A percentile compares a stretch with the other conserved stretches of the same genome.
Evolutionary conservation across 495 filamentous ascomycete species (phyloP).

Genomic region (Lasiosphaeria ovina): DNA sequence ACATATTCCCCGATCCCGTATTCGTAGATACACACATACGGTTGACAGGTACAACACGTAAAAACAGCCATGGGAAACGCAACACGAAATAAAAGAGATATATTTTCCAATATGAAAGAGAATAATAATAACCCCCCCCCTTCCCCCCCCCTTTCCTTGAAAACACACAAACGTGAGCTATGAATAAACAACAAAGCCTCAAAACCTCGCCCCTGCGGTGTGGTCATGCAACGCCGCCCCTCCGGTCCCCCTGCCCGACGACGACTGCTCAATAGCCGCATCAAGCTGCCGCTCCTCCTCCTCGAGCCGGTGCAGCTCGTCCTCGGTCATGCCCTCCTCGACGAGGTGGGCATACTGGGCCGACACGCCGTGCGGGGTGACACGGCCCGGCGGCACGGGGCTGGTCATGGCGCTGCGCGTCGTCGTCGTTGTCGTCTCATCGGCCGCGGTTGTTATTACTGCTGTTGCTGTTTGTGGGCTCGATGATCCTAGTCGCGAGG

Average conservation of each 20-base stretch:
- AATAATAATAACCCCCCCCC: neutral
- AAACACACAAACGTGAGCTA: no score
- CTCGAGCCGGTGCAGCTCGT: constrained; percentile 45
- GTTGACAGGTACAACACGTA: no score
- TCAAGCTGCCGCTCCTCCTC: constrained; percentile 51
- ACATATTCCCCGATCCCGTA: no score
- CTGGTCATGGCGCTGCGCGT: constrained; percentile 15
- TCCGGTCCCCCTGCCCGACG: constrained; percentile 18
- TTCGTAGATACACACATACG: no score
- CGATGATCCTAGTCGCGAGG: constrained; percentile 11
- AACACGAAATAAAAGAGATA: neutral
- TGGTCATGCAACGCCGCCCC: no score
- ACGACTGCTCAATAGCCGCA: constrained; percentile 44
- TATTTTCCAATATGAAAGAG: neutral
- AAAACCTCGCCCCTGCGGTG: neutral
- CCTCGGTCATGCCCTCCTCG: constrained; percentile 52
- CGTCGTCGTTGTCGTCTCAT: neutral
- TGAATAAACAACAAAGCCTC: neutral
- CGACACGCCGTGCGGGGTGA: constrained; percentile 24
- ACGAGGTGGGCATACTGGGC: constrained; percentile 45
- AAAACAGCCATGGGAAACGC: no score
- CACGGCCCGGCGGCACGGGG: constrained; percentile 19
- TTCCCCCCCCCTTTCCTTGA: no score
- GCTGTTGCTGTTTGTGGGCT: constrained; percentile 16
- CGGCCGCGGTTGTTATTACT: neutral